Evolutionary conservation across 2,329 filamentous ascomycete species (phyloP).

Genomic region (Sporothrix phasma): DNA sequence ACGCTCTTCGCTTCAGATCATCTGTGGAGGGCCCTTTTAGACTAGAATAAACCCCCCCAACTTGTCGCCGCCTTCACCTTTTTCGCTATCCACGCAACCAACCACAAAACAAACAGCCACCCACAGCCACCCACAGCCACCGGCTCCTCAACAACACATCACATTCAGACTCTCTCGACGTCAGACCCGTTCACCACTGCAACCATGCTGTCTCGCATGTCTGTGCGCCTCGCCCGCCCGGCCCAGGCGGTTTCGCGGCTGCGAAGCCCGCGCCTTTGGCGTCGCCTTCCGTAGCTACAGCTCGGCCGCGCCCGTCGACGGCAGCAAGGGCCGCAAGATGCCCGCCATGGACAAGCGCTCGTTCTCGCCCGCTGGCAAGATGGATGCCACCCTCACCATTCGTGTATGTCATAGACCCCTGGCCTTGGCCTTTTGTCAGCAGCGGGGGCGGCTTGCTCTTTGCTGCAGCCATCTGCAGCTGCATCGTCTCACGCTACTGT

Average conservation of each 20-base stretch:
- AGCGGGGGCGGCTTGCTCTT: neutral
- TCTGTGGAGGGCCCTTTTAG: slow-evolving; percentile 42
- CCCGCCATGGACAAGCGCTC: slow-evolving; percentile 47
- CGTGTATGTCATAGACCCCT: slow-evolving; percentile 46
- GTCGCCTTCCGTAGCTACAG: slow-evolving; percentile 27
- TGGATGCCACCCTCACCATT: slow-evolving; percentile 89
- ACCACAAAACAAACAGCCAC: slow-evolving; percentile 18
- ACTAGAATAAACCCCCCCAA: slow-evolving; percentile 29
- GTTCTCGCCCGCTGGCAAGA: slow-evolving; percentile 52
- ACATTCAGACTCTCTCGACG: neutral
- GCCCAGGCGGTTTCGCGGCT: slow-evolving; percentile 19
- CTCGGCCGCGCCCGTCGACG: slow-evolving; percentile 43
- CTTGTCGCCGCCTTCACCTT: slow-evolving; percentile 15
- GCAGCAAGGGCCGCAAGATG: slow-evolving; percentile 60
- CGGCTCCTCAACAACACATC: neutral
- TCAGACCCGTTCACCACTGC: neutral
- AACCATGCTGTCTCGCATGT: slow-evolving; percentile 51
- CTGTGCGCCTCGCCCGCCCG: slow-evolving; percentile 43
- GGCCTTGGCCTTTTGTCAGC: no score
- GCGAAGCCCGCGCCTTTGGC: slow-evolving; percentile 28
- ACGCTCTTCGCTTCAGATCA: slow-evolving; percentile 32
- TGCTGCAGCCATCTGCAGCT: neutral
- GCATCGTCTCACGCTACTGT: neutral
- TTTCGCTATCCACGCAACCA: slow-evolving; percentile 8
- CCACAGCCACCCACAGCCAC: slow-evolving; percentile 3